Conservation (phyloP, 495 filamentous ascomycete species). For the Ramalina peruviana region DNA sequence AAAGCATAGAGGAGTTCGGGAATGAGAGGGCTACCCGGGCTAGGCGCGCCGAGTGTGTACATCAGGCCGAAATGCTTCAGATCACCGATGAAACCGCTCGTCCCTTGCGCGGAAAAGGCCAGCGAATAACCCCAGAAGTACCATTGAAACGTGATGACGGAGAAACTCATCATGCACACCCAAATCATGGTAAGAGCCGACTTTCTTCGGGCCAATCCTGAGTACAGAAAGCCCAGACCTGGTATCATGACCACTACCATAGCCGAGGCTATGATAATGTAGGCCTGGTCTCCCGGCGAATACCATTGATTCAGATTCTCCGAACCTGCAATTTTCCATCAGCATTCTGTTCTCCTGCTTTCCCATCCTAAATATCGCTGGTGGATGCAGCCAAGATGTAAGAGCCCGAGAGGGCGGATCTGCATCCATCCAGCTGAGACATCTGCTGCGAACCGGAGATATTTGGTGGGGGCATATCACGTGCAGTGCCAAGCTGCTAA, state of each 20-base stretch:
- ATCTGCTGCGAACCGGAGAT: no score
- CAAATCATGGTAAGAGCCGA: conserved; percentile 57
- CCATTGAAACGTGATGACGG: conserved; percentile 59
- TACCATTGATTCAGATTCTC: conserved; percentile 88
- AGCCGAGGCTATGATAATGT: conserved; percentile 79
- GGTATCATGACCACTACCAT: conserved; percentile 92
- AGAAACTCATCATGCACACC: conserved; percentile 51
- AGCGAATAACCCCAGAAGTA: conserved; percentile 65
- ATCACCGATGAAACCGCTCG: conserved; percentile 55
- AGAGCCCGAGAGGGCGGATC: not conserved
- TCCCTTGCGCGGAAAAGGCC: conserved; percentile 49
- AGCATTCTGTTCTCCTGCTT: not conserved
- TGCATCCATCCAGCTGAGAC: not conserved
- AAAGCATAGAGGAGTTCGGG: conserved; percentile 51
- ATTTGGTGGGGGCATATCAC: no score
- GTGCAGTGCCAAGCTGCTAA: no score
- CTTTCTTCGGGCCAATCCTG: conserved; percentile 49
- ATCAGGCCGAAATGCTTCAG: conserved; percentile 50
- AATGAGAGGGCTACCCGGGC: conserved; percentile 48
- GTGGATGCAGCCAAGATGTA: not conserved
- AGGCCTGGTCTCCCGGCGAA: conserved; percentile 60
- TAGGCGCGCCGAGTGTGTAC: conserved; percentile 48
- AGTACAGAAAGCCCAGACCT: conserved; percentile 58
- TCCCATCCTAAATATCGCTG: not conserved
- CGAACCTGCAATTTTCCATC: conserved; percentile 28